Evolutionary conservation across 2,329 filamentous ascomycete genomes (phyloP), one percentile per base, ranked within the genome.

Genomic region (Coniochaeta prunicola): DNA sequence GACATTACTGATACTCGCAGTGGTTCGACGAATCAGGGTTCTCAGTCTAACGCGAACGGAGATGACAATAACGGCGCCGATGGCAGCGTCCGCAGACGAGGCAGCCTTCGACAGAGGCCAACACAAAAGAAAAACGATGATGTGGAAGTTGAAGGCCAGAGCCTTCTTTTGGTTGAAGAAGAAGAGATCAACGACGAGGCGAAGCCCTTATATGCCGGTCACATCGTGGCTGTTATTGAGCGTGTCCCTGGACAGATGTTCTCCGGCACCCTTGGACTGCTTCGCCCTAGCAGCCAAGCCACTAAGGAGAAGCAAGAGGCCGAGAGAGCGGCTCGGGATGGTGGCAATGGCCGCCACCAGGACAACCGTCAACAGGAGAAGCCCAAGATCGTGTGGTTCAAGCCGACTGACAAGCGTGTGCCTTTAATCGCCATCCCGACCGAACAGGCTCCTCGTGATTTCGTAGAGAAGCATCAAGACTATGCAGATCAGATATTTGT

Each of bases 111-210:
- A 69, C 94, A 97, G 78, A 89, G 94, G 58, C 94, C 94, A 9
- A 97, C 93, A 0, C 94, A 99, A 76, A 99, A 99, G 86, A 99
- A 99, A 85, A 99, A 99, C 64, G 94, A 99, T 66, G 94, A 99
- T 72, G 94, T 99, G 28, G 94, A 99, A 74, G 94, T 99, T 30
- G 94, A 99, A 73, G 94, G 94, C 28, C 94, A 99, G 75, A 97
- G 93, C 72, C 82, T 99, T 59, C 86, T 99, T 24, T 85, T 99
- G 19, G 94, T 97, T 64, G 94, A 99, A 70, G 94, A 99, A 71
- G 94, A 99, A 72, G 94, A 99, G 73, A 97, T 99, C 74, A 97
- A 91, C 67, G 94, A 99, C 69, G 94, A 97, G 71, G 90, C 96
- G 73, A 99, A 99, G 78, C 94, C 94, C 12, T 81, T 99, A 7